Base-by-base conservation (phyloP, 2,329 filamentous ascomycete genomes). In the Calonectria multiphialidica region DNA sequence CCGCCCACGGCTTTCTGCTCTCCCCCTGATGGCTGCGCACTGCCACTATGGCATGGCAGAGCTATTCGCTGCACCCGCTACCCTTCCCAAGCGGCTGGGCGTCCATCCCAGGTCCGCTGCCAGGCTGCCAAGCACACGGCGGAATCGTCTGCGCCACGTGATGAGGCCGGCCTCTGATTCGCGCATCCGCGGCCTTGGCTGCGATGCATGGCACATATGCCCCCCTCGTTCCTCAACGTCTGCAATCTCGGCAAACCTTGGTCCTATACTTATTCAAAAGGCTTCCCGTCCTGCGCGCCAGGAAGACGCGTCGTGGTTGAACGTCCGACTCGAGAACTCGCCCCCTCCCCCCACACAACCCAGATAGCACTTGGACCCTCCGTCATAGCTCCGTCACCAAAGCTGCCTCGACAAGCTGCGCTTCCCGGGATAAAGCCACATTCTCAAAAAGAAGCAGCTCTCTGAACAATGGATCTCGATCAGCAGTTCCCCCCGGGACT, bases 391-490 rank as follows among this genome's bases (percentile, higher is more conserved):
- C 30, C 33, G 12, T 18, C 42, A 23, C 21, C 12, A 35, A 35
- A 65, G 62, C 23, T 35, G 35, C 30, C 37, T n/a, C 40, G 25
- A 5, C 30, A 45, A 62, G 40, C 57, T 44, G 37, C n/a, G 33
- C 10, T 59, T 59, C 16, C 10, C 10, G n/a, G n/a, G 40, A 37
- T 30, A 50, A 44, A 12, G 15, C 15, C 25, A 30, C 25, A 18
- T 16, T 12, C 16, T 21, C 18, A 49, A 8, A 18, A 42, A 45
- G 23, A 30, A 35, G 21, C 57, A 37, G 10, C 40, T 13, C 9
- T 21, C 49, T 30, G 15, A 47, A 40, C 63, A 47, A 83, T 84
- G 82, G 80, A 83, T 62, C 67, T 82, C 64, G 57, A 70, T n/a
- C 77, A 80, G 23, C 73, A 73, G 2, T 79, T 82, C 57, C 66